Base-by-base conservation (phyloP, 768 basidiomycete species). In the Pleurotus djamor region DNA sequence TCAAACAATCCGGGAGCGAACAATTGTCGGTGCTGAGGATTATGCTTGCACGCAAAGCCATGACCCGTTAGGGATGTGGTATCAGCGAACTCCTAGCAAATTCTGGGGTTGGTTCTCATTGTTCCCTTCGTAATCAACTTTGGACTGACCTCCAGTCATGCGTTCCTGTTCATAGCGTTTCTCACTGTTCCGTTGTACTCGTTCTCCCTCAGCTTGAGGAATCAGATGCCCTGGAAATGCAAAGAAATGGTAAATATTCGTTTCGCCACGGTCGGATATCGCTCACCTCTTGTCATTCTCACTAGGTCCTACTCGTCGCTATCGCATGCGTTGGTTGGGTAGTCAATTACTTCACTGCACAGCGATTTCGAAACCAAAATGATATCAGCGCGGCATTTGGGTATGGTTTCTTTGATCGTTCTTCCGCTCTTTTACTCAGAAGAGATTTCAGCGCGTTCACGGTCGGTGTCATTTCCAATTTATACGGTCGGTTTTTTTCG, bases 361-460 rank as follows among this genome's bases (percentile, higher is more conserved):
- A 68, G 33, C 80, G 79, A 67, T 91, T 92, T 68, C 74, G 76
- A 36, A 82, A 82, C 61, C 87, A 91, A 69, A 81, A 79, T 58
- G 91, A 95, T 68, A 87, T 94, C 67, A 86, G 83, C 33, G 87
- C 91, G 5, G 90, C 91, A 1, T 82, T 91, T 59, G 92, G 88
- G 78, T 83, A 60, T n/a, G 77, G 71, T 3, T 35, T 45, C 16
- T 48, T 51, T 14, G 61, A n/a, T 43, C 3, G 35, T 43, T 34
- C 28, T 43, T 41, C 12, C 36, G 43, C 34, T 9, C 33, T 16
- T 48, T 51, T 48, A 60, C 62, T 61, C 48, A 44, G 61, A 36
- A 58, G 58, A 13, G 50, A 47, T 49, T 33, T 37, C 32, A 84
- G 89, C 12, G 88, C 89, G 1, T 91, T 95, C 65, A 85, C 88